phyloP scores from a whole-genome alignment of 805 yeast genomes.

The Teunomyces aglyptinius region DNA sequence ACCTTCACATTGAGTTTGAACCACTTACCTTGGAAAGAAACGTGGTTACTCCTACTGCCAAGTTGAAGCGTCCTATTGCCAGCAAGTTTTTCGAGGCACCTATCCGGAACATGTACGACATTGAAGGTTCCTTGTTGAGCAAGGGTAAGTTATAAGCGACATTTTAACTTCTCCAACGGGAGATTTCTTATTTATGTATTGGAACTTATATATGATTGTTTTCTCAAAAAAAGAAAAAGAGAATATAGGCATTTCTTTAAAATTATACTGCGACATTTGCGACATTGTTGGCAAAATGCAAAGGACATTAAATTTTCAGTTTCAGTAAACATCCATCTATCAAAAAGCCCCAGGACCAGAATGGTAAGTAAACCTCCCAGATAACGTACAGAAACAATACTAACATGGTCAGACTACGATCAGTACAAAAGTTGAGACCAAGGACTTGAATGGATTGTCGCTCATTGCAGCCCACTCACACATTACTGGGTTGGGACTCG shows the following conservation, averaged over 20 bases:
- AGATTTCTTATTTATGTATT: not conserved
- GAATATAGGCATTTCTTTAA: not conserved
- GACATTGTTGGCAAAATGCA: not conserved
- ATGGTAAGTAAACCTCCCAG: constrained; percentile 8
- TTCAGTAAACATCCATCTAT: not conserved
- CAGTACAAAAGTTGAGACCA: constrained; percentile 30
- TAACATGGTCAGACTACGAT: constrained; percentile 20
- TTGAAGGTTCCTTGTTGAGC: constrained; percentile 39
- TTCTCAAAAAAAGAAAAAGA: not conserved
- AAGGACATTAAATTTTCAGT: not conserved
- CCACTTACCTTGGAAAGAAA: constrained; percentile 25
- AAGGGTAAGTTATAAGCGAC: constrained; percentile 11
- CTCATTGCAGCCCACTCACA: constrained; percentile 98
- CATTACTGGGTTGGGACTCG: constrained; percentile 94
- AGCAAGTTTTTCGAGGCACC: constrained; percentile 40
- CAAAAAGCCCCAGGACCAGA: not conserved
- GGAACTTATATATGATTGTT: not conserved
- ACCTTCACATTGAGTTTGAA: constrained; percentile 24
- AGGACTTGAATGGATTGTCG: constrained; percentile 50
- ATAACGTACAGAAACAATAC: not conserved
- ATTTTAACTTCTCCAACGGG: not conserved
- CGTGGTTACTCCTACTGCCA: constrained; percentile 35
- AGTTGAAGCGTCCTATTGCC: constrained; percentile 52
- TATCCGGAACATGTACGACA: constrained; percentile 41
- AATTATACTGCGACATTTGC: not conserved